These are phyloP conservation scores for Cenchrus purpureus DNA, from an alignment of 176 grass and related monocot genomes.

Conservation along the genomic window DNA sequence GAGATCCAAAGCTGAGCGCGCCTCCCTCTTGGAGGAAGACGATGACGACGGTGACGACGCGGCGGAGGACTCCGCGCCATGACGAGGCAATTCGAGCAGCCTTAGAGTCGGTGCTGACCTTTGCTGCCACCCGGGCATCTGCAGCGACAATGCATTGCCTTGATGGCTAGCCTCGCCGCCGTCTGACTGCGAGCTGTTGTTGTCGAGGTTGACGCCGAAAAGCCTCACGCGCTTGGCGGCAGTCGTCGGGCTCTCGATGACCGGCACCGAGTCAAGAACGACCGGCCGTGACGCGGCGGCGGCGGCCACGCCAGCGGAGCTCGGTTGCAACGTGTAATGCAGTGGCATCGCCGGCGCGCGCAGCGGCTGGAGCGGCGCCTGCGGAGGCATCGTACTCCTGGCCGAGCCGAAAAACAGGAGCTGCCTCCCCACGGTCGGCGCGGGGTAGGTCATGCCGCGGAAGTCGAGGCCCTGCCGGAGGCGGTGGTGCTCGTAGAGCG, in stretches of 20 bases:
- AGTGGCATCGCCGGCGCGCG: constrained; percentile 48
- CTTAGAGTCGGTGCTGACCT: constrained; percentile 43
- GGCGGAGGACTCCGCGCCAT: constrained; percentile 33
- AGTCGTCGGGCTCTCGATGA: constrained; percentile 50
- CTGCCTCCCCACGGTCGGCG: constrained; percentile 34
- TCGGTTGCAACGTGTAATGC: constrained; percentile 52
- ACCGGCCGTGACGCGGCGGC: constrained; percentile 37
- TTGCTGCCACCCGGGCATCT: constrained; percentile 57
- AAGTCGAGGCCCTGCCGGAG: constrained; percentile 63
- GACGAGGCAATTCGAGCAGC: constrained; percentile 53
- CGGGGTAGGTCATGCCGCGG: constrained; percentile 32
- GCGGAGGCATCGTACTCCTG: constrained; percentile 30
- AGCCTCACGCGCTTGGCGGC: constrained; percentile 80
- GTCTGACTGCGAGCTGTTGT: constrained; percentile 41
- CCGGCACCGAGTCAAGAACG: constrained; percentile 66
- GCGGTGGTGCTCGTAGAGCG: constrained; percentile 87
- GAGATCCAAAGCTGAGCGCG: constrained; percentile 83
- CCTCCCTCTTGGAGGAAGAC: constrained; percentile 68
- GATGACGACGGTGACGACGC: constrained; percentile 63
- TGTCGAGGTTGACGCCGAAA: constrained; percentile 95
- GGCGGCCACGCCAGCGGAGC: not conserved
- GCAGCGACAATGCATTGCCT: constrained; percentile 43
- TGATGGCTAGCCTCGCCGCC: constrained; percentile 48
- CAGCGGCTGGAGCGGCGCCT: constrained; percentile 36
- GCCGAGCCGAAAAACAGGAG: constrained; percentile 52